Percentiles rank a stretch among this genome's conserved stretches.
These are phyloP conservation scores for Rhododendron ovatum DNA, from an alignment of 148 eudicot species.

Conservation along the genomic window DNA sequence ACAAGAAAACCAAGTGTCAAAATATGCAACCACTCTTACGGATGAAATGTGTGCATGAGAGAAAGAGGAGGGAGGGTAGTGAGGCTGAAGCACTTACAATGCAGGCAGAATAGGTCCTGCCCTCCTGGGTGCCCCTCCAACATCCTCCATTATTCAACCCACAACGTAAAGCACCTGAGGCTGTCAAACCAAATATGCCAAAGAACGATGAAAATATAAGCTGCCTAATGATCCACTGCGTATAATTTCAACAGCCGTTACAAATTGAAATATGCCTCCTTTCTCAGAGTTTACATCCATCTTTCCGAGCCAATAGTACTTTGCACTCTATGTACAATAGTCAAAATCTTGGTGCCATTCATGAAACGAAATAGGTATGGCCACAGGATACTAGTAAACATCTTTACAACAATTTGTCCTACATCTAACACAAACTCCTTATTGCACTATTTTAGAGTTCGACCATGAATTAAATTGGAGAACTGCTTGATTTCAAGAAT, in stretches of 20 bases:
- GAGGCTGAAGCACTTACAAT: constrained; percentile 39
- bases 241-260: not conserved
- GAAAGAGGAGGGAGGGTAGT: not conserved
- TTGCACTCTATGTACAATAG: not conserved
- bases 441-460: not conserved
- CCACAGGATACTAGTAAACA: not conserved
- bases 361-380: not conserved
- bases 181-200: constrained; percentile 28
- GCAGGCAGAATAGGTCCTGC: constrained; percentile 82
- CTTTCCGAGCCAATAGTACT: not conserved
- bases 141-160: constrained; percentile 85
- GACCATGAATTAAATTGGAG: not conserved
- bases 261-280: not conserved
- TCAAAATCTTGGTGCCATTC: not conserved
- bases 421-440: not conserved
- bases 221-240: not conserved
- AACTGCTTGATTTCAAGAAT: not conserved
- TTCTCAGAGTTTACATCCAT: not conserved
- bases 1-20: not conserved
- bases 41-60: not conserved
- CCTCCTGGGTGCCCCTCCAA: constrained; percentile 71
- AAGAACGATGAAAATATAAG: not conserved
- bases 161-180: constrained; percentile 73
- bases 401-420: not conserved
- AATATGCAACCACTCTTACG: not conserved